Evolutionary conservation across 345 rosid species (phyloP), one percentile per base, ranked within the genome.

Genomic region (Rhizophora mangle): DNA sequence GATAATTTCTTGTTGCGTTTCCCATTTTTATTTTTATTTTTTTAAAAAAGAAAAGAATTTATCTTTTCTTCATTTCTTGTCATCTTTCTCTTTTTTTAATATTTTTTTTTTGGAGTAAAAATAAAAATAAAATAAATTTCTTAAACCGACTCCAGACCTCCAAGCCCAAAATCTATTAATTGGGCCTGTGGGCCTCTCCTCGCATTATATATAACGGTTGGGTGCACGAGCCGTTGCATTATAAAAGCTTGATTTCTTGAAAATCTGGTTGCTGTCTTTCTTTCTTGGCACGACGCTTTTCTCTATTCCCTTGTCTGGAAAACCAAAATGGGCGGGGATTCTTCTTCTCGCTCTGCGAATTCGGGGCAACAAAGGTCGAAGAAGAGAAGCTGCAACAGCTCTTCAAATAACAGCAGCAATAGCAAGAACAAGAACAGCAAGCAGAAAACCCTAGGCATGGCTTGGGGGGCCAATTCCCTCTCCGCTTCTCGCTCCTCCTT

Each of bases 381-480:
- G 75, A 89, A 91, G 79, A 78, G 97, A 60, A 85, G 93, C 82
- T 69, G 79, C 61, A 78, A 68, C 36, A 65, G 60, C 29, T 64
- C 82, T 32, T 82, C 94, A 36, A 79, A 58, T 61, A 61, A 68
- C 30, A 78, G 72, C 62, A 78, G 16, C 49, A 43, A 43, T 43
- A 78, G 70, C 64, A 86, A 76, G 60, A 85, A 77, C 76, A 85
- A 73, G 43, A 79, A 64, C 55, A 71, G 71, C 65, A 85, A 86
- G 75, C 97, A 88, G 85, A 89, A 89, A 85, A 91, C 98, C 86
- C 89, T 89, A 80, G 98, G 97, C 67, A 75, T 76, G 83, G 94
- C 90, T 56, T 93, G 98, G 98, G 92, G 98, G 21, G 81, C 91
- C 43, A 86, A 79, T 82, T 89, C 97, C 46, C 72, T 60, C 66